These are phyloP conservation scores for Pyronema domesticum DNA, from an alignment of 495 filamentous ascomycete species.

Conservation along the genomic window DNA sequence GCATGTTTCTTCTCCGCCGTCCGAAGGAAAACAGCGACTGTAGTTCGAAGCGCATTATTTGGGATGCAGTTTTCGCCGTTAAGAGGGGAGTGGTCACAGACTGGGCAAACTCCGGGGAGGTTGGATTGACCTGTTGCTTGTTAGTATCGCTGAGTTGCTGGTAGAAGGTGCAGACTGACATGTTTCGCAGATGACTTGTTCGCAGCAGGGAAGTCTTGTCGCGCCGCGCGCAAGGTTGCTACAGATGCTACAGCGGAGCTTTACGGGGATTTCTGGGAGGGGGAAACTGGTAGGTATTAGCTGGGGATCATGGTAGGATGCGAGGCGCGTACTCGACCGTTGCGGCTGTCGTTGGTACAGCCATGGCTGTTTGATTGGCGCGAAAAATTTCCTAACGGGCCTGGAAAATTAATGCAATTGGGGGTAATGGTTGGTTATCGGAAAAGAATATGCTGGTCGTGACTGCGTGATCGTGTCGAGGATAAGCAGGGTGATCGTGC, in stretches of 20 bases:
- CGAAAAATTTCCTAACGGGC: too few species aligned
- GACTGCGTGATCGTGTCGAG: background rate
- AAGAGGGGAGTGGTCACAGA: constrained; percentile 80
- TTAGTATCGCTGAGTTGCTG: background rate
- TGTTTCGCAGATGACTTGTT: constrained; percentile 78
- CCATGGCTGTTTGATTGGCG: background rate
- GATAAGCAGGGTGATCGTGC: background rate
- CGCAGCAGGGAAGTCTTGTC: constrained; percentile 82
- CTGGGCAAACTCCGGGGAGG: constrained; percentile 65
- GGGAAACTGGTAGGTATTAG: constrained; percentile 32
- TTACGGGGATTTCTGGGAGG: constrained; percentile 76
- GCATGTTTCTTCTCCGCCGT: constrained; percentile 75
- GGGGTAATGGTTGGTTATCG: too few species aligned
- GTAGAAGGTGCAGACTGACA: constrained; percentile 39
- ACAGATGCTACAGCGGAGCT: constrained; percentile 85
- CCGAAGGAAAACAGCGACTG: constrained; percentile 71
- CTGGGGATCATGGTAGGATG: background rate
- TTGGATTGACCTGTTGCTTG: constrained; percentile 47
- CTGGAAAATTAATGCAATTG: too few species aligned
- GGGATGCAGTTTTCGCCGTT: constrained; percentile 71
- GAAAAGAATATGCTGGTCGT: background rate
- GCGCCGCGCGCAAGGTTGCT: constrained; percentile 82
- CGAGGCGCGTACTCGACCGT: background rate
- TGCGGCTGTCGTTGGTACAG: background rate
- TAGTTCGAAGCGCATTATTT: constrained; percentile 72